Conservation (phyloP, 768 basidiomycete species). For the Mycena pura region DNA sequence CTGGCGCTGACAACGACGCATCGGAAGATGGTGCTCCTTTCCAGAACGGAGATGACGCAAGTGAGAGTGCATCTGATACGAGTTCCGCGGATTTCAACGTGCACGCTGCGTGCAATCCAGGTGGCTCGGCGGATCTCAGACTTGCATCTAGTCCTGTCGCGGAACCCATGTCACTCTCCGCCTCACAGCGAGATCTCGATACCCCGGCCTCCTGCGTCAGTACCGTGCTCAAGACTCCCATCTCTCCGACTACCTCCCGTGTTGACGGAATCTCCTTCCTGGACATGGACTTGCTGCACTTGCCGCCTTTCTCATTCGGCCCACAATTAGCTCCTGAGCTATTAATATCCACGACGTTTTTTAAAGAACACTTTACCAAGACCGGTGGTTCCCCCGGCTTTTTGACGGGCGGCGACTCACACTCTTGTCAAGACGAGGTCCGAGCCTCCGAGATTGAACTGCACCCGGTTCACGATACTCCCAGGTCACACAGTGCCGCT, state of each 20-base stretch:
- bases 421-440: not conserved
- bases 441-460: not conserved
- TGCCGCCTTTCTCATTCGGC: slow-evolving; percentile 14
- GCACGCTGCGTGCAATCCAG: not conserved
- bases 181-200: not conserved
- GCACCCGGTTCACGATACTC: not conserved
- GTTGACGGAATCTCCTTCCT: not conserved
- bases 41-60: too few species aligned
- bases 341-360: not conserved
- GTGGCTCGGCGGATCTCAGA: not conserved
- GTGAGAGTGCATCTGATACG: not conserved
- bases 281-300: slow-evolving; percentile 15
- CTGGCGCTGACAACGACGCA: too few species aligned
- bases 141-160: not conserved
- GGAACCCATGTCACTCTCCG: not conserved
- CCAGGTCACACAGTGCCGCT: not conserved
- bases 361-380: not conserved
- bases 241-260: not conserved
- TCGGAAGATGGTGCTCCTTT: too few species aligned
- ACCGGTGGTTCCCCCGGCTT: not conserved
- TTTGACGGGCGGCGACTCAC: not conserved
- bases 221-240: slow-evolving; percentile 1
- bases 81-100: not conserved
- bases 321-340: not conserved
- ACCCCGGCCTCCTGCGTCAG: not conserved